Evolutionary conservation across 306 rosid genomes (phyloP), one percentile per base, ranked within the genome.

Genomic region (Cicer cuneatum): DNA sequence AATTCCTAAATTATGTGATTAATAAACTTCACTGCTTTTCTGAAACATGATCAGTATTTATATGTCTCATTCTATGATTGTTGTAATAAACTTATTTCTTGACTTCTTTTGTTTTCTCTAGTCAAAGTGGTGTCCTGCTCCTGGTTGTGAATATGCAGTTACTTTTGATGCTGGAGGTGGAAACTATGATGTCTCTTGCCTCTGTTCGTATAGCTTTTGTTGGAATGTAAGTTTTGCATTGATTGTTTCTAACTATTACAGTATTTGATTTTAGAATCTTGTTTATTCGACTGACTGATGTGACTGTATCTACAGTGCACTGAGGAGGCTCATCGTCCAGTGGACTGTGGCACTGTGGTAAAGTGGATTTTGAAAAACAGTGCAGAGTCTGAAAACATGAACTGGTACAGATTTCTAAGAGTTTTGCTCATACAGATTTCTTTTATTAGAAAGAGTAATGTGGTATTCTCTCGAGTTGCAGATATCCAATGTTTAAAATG

Each of bases 71-170:
- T 65, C 56, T 68, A 59, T 15, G 66, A 14, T 21, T 78, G 80
- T 62, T 42, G 49, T 60, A 60, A 38, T 71, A 54, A 68, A 47
- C 19, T 81, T 15, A n/a, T 69, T 35, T 43, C 10, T 67, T 24
- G 6, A 6, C 63, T 73, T 60, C 11, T 42, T 78, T 70, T 81
- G 3, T 52, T 63, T 68, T 85, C 74, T 65, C 46, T 77, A 91
- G 98, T 88, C 90, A 76, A 92, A 92, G 83, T 92, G 98, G 98
- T 92, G 98, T 83, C 98, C 98, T 43, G 92, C 91, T 74, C 98
- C 98, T 53, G 98, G 96, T 69, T 92, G 98, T 77, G 98, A 92
- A 62, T 84, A 83, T 84, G 98, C 96, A 8, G 96, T 92, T 69
- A 88, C 90, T 69, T 92, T 87, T 83, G 86, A 90, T 82, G 90